Evolutionary conservation across 768 basidiomycete genomes (phyloP).

Genomic region (Arthromyces matolae): DNA sequence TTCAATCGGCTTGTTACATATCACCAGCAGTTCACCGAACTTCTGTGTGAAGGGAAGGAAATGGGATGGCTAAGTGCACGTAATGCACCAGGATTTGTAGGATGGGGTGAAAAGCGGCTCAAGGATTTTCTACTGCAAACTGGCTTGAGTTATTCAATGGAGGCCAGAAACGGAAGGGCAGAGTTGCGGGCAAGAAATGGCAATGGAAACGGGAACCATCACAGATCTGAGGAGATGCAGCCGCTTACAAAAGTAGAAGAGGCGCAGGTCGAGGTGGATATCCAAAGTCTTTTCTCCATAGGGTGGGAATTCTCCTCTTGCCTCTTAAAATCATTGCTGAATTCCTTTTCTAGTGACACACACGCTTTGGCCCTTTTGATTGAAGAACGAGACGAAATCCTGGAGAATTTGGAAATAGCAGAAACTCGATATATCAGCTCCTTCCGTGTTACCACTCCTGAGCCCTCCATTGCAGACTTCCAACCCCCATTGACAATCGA

Average conservation of each 20-base stretch:
- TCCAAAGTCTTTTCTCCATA: conserved; percentile 71
- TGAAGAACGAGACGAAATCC: conserved; percentile 67
- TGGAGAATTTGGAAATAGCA: conserved; percentile 79
- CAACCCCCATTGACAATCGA: conserved; percentile 40
- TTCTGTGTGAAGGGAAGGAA: conserved; percentile 65
- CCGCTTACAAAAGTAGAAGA: conserved; percentile 41
- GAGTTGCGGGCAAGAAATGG: conserved; percentile 27
- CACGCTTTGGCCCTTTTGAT: conserved; percentile 63
- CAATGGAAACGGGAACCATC: conserved; percentile 26
- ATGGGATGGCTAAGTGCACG: conserved; percentile 70
- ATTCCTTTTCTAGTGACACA: conserved; percentile 53
- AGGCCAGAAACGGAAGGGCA: conserved; percentile 25
- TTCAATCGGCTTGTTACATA: conserved; percentile 54
- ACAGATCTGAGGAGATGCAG: conserved; percentile 38
- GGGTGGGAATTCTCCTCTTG: conserved; percentile 42
- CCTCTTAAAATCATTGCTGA: neutral
- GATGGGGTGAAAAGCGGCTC: conserved; percentile 70
- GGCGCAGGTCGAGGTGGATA: conserved; percentile 53
- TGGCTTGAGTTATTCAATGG: conserved; percentile 61
- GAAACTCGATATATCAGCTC: conserved; percentile 76
- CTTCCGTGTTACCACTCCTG: conserved; percentile 69
- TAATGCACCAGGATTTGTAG: conserved; percentile 61
- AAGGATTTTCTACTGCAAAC: conserved; percentile 66
- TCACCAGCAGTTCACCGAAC: conserved; percentile 55
- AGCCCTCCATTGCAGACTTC: conserved; percentile 64